Base-by-base conservation (phyloP, 2,329 filamentous ascomycete species). In the Aspergillus pseudotamarii region DNA sequence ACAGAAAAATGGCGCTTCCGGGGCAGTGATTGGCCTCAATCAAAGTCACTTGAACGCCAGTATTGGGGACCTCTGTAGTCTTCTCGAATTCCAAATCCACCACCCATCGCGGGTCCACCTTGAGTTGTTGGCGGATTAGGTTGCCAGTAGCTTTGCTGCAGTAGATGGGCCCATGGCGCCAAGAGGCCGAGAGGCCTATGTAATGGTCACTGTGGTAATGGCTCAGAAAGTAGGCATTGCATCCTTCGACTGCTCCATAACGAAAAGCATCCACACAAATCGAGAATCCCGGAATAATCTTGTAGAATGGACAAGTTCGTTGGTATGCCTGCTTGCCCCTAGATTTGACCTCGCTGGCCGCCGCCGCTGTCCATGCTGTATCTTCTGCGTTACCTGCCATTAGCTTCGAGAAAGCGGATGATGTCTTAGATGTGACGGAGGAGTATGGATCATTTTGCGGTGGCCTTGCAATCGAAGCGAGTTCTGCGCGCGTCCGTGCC, bases 121-220 rank as follows among this genome's bases (percentile, higher is more conserved):
- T 87, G 9, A 99, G 83, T 76, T 97, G 94, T 71, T 91, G 91
- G 64, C 90, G 89, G 38, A 98, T 92, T 2, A 99, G 84, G 71
- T 96, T 96, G 0, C 87, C 95, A 0, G 95, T 99, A 16, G 97
- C 91, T 69, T 89, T 90, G 74, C 94, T 98, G 81, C 95, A 98
- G 73, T 97, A 99, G 56, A 99, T 98, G 0, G 94, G 94, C 0
- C 95, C 95, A 75, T 99, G 94, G 45, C 83, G 88, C 95, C 95
- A 99, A 36, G 85, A 92, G 9, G 91, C 88, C 12, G 92, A 95
- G 12, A 99, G 81, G 2, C 95, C 95, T 38, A 97, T 89, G 71
- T 99, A 99, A 75, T 99, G 95, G 75, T 99, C 95, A 72, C 93
- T 97, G 78, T 99, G 95, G 69, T 98, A 99, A 75, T 99, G 95